Percentiles rank a stretch among this genome's conserved stretches.
phyloP scores from a whole-genome alignment of 129 eudicot species.

The Daucus carota region DH1_v3.0 NC_030384.2:25976001-25976500 shows the following conservation, averaged over 20 bases:
- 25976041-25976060: not conserved
- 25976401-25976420: not conserved
- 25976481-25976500: no score
- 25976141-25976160: not conserved
- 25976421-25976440: no score
- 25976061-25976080: not conserved
- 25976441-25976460: no score
- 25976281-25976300: not conserved
- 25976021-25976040: not conserved
- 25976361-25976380: no score
- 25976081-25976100: not conserved
- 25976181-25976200: not conserved
- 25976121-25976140: not conserved
- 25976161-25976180: no score
- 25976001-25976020: not conserved
- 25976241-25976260: not conserved
- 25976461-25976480: no score
- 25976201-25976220: not conserved
- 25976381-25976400: not conserved
- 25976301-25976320: not conserved
- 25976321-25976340: not conserved
- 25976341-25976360: not conserved
- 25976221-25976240: not conserved
- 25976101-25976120: not conserved
- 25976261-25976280: not conserved